Percentiles rank a stretch among this genome's conserved stretches.
Evolutionary conservation across 768 basidiomycete genomes (phyloP).

Genomic region (Mrakia gelida): DNA sequence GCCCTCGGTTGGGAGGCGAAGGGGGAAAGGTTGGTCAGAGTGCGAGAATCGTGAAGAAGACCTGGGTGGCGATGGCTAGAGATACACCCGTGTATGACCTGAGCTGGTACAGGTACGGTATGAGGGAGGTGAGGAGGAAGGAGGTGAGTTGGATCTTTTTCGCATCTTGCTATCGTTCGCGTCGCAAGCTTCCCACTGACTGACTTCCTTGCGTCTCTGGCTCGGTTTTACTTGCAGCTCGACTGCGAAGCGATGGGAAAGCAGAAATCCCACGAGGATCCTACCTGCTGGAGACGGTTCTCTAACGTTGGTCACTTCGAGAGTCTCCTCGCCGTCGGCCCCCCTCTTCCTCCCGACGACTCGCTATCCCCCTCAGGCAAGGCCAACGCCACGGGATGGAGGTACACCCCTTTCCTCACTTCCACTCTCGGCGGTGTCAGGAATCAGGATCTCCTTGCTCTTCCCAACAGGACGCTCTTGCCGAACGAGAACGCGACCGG

Average conservation of each 20-base stretch:
- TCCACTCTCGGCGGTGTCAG: neutral
- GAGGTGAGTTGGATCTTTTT: neutral
- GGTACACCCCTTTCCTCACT: conserved; percentile 1
- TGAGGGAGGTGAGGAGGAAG: neutral
- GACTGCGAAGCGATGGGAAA: neutral
- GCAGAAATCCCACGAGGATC: neutral
- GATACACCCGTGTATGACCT: neutral
- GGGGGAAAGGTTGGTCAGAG: neutral
- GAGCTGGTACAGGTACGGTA: neutral
- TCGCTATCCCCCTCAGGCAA: neutral
- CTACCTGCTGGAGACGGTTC: neutral
- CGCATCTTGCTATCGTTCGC: neutral
- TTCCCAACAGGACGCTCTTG: neutral
- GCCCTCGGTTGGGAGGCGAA: neutral
- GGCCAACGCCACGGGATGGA: neutral
- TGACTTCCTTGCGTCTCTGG: neutral
- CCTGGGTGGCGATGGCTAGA: neutral
- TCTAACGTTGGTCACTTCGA: neutral
- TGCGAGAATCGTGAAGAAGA: neutral
- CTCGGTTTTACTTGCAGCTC: neutral
- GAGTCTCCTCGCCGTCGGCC: neutral
- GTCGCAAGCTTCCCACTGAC: neutral
- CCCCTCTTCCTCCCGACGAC: neutral
- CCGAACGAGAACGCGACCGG: neutral
- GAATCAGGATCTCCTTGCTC: neutral